Evolutionary conservation across 2,329 filamentous ascomycete species (phyloP), one percentile per base, ranked within the genome.

Genomic region (Orbilia quercus): DNA sequence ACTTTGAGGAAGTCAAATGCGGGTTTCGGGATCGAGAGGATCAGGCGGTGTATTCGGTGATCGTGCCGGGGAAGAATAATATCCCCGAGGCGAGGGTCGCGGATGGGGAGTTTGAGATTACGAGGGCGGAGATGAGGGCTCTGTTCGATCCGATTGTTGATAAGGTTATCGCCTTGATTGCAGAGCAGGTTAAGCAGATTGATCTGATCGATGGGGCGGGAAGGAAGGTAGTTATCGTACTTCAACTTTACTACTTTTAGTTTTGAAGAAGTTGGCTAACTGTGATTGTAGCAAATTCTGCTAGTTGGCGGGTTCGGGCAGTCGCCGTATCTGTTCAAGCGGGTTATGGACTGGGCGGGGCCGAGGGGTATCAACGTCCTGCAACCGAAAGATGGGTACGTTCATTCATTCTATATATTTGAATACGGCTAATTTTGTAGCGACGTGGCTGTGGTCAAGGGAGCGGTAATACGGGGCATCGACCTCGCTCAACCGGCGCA

Each of bases 1-100:
- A 80, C 20, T 85, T 85, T 70, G 82, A 85, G 70, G 81, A 79
- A 58, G 70, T 67, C 63, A 74, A 74, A 50, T 69, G 70, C 44
- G 63, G 64, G 7, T 74, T 74, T 45, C 11, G 69, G 7, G 69
- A 73, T 50, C 54, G 69, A 18, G 69, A 66, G 1, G 69, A 73
- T 11, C 69, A 73, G 36, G 54, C 66, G 2, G 62, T 54, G 0
- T 73, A 73, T 25, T 73, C 69, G 1, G 60, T 73, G 9, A 54
- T 73, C 9, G 69, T 73, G 7, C 69, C 69, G 1, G 69, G 60
- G 16, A 66, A 66, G 40, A 57, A 62, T 16, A 73, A 73, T 31
- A 73, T 73, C 9, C 69, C 69, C 1, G 69, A 73, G 25, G 69
- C 64, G 1, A 47, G 70, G 9, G 53, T 74, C 22, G 57, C 62